Percentiles rank a stretch among this genome's conserved stretches.
phyloP scores from a whole-genome alignment of 2,329 filamentous ascomycete species.

The Trichoderma brevicompactum region DNA sequence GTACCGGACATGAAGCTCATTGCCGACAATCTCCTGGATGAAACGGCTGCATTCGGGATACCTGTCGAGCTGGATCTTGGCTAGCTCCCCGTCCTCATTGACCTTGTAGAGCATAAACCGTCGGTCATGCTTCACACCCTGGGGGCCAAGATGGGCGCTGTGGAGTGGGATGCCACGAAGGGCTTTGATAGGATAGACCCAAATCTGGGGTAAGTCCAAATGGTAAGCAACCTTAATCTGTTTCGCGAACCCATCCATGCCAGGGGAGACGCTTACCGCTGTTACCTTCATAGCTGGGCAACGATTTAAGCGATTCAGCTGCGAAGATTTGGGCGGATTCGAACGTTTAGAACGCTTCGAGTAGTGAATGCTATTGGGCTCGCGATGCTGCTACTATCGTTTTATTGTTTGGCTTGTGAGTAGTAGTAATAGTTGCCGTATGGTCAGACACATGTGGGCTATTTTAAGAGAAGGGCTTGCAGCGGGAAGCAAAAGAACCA shows the following conservation, averaged over 20 bases:
- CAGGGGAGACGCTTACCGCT: constrained; percentile 32
- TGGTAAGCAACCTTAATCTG: constrained; percentile 1
- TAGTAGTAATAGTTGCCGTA: too few relatives aligned
- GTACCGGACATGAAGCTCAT: constrained; percentile 51
- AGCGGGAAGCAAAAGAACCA: too few relatives aligned
- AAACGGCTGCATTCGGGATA: constrained; percentile 68
- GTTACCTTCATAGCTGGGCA: constrained; percentile 40
- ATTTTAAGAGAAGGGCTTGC: background rate
- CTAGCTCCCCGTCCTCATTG: constrained; percentile 46
- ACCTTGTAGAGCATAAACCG: constrained; percentile 70
- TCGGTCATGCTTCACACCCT: constrained; percentile 69
- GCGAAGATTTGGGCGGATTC: background rate
- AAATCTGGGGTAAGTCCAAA: constrained; percentile 50
- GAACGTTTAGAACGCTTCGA: background rate
- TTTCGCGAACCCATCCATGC: background rate
- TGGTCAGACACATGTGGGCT: background rate
- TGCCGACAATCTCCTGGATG: constrained; percentile 55
- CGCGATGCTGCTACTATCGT: background rate
- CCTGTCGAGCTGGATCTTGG: constrained; percentile 63
- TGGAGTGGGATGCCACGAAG: constrained; percentile 64
- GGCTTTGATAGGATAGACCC: constrained; percentile 75
- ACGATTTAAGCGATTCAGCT: too few relatives aligned
- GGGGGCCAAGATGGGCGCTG: constrained; percentile 58
- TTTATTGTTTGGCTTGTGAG: background rate
- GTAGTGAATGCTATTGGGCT: too few relatives aligned